Base-by-base conservation (phyloP, 345 rosid genomes). In the Aurinia saxatilis region DNA sequence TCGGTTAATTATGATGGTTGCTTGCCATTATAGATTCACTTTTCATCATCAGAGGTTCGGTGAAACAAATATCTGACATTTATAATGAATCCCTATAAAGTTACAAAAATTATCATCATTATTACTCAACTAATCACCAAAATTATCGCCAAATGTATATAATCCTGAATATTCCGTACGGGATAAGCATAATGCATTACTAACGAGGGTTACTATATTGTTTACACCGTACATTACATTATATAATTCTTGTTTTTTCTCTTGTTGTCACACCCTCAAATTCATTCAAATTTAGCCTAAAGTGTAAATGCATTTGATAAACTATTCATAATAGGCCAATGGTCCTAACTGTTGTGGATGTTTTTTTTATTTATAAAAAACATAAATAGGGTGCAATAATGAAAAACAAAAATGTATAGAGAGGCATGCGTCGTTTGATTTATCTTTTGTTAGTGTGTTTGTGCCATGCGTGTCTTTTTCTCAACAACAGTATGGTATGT, bases 21-120 rank as follows among this genome's bases (percentile, higher is more conserved):
- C 74, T 70, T 70, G 44, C 68, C 74, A 70, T 47, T 62, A 62
- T 70, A 54, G 63, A 29, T 54, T 70, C 68, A 53, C 74, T 70
- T 70, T 70, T 70, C 68, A 70, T 62, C 74, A 70, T 70, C 47
- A 62, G 42, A 53, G 33, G 55, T 60, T 35, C 21, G 41, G 55
- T 68, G 49, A 68, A 44, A 60, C 33, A 49, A 44, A 44, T 53
- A 69, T 61, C 56, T 52, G 36, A 10, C 35, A 60, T 46, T 9
- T 60, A 33, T 60, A 39, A 42, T 23, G 23, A n/a, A 58, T 44
- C 40, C 29, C 41, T 41, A 27, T 27, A 35, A 58, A 60, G 67
- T 60, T 60, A 16, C 35, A 16, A 50, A n/a, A 13, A 12, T 12
- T 27, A 52, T 13, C 58, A 66, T 69, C 67, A 54, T 54, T 47